phyloP scores from a whole-genome alignment of 192 early-diverging fungal species.

The Funneliformis mosseae region DNA sequence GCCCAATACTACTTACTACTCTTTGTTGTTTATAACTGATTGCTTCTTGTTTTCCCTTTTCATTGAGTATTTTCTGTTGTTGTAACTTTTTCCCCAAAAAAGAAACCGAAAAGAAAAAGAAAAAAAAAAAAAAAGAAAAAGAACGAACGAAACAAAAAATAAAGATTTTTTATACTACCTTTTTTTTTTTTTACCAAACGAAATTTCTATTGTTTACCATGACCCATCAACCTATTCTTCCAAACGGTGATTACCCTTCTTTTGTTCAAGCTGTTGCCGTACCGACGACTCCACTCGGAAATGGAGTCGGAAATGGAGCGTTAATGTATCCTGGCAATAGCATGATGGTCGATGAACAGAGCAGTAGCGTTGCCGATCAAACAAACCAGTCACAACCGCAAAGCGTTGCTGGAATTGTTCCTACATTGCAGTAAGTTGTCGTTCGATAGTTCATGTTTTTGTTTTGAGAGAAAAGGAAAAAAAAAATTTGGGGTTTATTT shows the following conservation, averaged over 20 bases:
- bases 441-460: neutral
- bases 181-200: neutral
- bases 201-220: neutral
- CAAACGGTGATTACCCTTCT: neutral
- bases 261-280: constrained; percentile 12
- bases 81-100: neutral
- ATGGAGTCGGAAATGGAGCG: neutral
- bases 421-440: constrained; percentile 64
- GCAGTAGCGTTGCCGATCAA: neutral
- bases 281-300: neutral
- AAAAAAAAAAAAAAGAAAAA: neutral
- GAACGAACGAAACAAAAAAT: neutral
- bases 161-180: neutral
- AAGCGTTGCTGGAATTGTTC: constrained; percentile 60
- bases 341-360: constrained; percentile 11
- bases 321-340: neutral
- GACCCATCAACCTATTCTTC: neutral
- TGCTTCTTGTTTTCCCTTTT: neutral
- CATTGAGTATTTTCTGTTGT: neutral
- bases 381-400: constrained; percentile 36
- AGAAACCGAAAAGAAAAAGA: neutral
- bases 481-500: neutral
- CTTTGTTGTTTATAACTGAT: neutral
- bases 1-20: neutral
- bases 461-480: neutral